Evolutionary conservation across 23 red algal species (phyloP), one percentile per base, ranked within the genome.

Genomic region (Gracilaria vermiculophylla): DNA sequence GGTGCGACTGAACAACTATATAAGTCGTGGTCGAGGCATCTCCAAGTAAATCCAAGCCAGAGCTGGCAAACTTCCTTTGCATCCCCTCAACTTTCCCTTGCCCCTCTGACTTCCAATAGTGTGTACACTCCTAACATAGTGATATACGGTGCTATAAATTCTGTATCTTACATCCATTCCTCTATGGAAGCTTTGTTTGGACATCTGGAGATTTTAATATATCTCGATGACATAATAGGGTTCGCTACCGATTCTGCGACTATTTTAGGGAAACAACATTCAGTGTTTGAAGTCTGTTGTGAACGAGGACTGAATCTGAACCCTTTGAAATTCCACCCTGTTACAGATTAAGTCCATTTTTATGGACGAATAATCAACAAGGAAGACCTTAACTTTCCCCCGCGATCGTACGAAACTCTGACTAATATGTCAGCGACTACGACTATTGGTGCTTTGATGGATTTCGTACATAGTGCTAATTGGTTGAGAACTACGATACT

Each of bases 391-490:
- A 62, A 11, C 4, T 67, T 47, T 32, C 21, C 8, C 32, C 58
- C 79, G 8, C 7, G 56, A 5, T 8, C 66, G 8, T 23, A 36
- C 15, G 79, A 65, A 20, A 17, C 56, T 37, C 13, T 83, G 11
- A 9, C 41, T 6, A 42, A 62, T 12, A 83, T 83, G 79, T 12
- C 65, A 5, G 3, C 25, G 5, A 14, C 53, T 42, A 36, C 7
- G 11, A 41, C 21, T 5, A 13, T 17, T 61, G 8, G 33, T 5
- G 53, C 65, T 66, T 39, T 65, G 39, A 52, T 65, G 79, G 25
- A 83, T 10, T 54, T 83, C 40, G n/a, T 83, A 25, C 61, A 53
- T 42, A 60, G 55, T 16, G 45, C 81, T 1, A 85, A 85, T 45
- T 85, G 81, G 64, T 70, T 69, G 81, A 40, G 79, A 45, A 33